Evolutionary conservation across 805 yeast genomes (phyloP).

Genomic region (Teunomyces pallodes): DNA sequence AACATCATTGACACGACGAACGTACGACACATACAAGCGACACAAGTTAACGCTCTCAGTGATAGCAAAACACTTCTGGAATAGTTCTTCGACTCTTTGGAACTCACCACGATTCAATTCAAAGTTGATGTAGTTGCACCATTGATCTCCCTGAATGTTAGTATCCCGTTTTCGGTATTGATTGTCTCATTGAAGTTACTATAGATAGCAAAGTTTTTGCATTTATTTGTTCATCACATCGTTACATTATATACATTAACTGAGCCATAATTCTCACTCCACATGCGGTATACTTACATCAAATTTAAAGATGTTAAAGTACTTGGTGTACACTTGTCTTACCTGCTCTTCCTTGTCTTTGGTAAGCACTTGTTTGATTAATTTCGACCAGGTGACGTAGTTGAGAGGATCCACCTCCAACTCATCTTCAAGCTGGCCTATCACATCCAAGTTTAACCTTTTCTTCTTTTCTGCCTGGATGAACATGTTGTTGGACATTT

Average conservation of each 20-base stretch:
- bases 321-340: constrained; percentile 54
- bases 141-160: constrained; percentile 43
- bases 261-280: background rate
- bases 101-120: constrained; percentile 65
- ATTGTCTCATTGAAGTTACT: background rate
- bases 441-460: constrained; percentile 43
- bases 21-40: constrained; percentile 73
- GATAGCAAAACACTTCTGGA: constrained; percentile 59
- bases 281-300: constrained; percentile 38
- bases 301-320: constrained; percentile 63
- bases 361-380: constrained; percentile 47
- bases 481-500: constrained; percentile 7
- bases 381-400: constrained; percentile 53
- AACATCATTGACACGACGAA: constrained; percentile 65
- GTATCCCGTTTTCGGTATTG: constrained; percentile 9
- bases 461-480: constrained; percentile 13
- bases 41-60: constrained; percentile 69
- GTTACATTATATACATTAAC: background rate
- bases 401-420: constrained; percentile 53
- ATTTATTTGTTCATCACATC: constrained; percentile 1
- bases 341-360: constrained; percentile 62
- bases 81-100: constrained; percentile 61
- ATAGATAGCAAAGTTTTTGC: background rate
- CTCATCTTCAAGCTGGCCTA: constrained; percentile 58
- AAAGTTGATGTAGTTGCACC: constrained; percentile 70